phyloP scores from a whole-genome alignment of 1,284 basidiomycete genomes.

The Pseudozyma hubeiensis region DNA sequence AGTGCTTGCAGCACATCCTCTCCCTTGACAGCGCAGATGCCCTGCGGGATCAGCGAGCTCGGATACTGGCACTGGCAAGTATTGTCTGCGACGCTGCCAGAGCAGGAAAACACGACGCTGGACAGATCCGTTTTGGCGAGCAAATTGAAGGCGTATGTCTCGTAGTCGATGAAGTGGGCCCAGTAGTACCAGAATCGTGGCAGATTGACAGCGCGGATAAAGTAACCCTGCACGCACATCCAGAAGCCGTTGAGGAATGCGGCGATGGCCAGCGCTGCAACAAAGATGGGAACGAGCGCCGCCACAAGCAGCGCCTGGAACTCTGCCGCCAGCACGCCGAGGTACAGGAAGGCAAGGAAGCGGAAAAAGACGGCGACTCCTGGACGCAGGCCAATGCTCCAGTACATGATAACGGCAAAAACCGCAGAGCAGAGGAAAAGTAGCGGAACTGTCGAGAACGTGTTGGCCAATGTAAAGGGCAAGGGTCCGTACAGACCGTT shows the following conservation, averaged over 20 bases:
- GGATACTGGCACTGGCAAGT: slow-evolving; percentile 37
- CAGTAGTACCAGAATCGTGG: slow-evolving; percentile 75
- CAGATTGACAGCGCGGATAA: slow-evolving; percentile 72
- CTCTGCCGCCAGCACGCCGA: slow-evolving; percentile 75
- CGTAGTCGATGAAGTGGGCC: slow-evolving; percentile 71
- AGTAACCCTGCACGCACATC: slow-evolving; percentile 71
- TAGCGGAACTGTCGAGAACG: slow-evolving; percentile 69
- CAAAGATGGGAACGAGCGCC: slow-evolving; percentile 74
- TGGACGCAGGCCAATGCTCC: slow-evolving; percentile 72
- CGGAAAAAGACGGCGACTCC: slow-evolving; percentile 73
- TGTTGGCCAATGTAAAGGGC: slow-evolving; percentile 58
- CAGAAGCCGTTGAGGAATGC: slow-evolving; percentile 76
- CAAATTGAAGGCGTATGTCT: slow-evolving; percentile 71
- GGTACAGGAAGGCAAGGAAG: slow-evolving; percentile 74
- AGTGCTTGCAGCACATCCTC: slow-evolving; percentile 50
- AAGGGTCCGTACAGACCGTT: slow-evolving; percentile 68
- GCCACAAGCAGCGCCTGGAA: slow-evolving; percentile 74
- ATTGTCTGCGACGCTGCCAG: slow-evolving; percentile 56
- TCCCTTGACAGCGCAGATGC: slow-evolving; percentile 33
- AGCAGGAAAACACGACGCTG: slow-evolving; percentile 72
- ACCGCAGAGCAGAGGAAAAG: slow-evolving; percentile 66
- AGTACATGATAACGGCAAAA: slow-evolving; percentile 67
- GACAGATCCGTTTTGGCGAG: slow-evolving; percentile 73
- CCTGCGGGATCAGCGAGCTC: slow-evolving; percentile 19
- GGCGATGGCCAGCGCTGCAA: slow-evolving; percentile 75